These are phyloP conservation scores for Nothophoma quercina DNA, from an alignment of 2,329 filamentous ascomycete species.

Conservation along the genomic window DNA sequence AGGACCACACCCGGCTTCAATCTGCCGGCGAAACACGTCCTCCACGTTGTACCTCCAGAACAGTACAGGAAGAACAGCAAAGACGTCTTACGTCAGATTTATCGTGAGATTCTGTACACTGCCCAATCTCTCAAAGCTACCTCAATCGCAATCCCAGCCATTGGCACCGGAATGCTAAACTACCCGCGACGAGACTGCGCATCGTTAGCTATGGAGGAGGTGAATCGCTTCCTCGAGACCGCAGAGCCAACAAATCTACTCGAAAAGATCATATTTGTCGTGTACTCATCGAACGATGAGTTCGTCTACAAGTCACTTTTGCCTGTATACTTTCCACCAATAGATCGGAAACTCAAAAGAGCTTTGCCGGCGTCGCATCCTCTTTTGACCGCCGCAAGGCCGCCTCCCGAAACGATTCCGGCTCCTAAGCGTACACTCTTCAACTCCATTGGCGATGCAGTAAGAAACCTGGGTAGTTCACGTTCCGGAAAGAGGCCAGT, in stretches of 20 bases:
- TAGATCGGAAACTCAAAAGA: constrained; percentile 23
- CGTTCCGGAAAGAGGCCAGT: constrained; percentile 12
- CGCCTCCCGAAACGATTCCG: neutral
- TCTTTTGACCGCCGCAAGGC: neutral
- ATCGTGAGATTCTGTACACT: constrained; percentile 35
- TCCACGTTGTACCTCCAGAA: constrained; percentile 41
- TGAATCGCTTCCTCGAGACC: constrained; percentile 41
- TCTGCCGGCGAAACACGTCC: constrained; percentile 39
- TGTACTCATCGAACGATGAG: constrained; percentile 41
- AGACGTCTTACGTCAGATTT: constrained; percentile 37
- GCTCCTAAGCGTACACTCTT: constrained; percentile 26
- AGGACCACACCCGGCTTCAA: constrained; percentile 34
- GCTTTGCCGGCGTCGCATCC: constrained; percentile 9
- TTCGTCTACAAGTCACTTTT: constrained; percentile 42
- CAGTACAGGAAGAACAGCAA: constrained; percentile 33
- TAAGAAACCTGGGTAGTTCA: constrained; percentile 32
- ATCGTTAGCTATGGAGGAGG: constrained; percentile 44
- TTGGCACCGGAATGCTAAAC: constrained; percentile 42
- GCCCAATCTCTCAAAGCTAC: constrained; percentile 35
- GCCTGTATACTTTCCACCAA: constrained; percentile 42
- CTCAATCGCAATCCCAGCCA: constrained; percentile 43
- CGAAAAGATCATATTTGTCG: constrained; percentile 42
- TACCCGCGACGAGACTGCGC: constrained; percentile 39
- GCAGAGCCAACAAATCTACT: constrained; percentile 26
- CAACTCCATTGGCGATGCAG: constrained; percentile 29